A percentile compares a stretch with the other conserved stretches of the same genome.
phyloP scores from a whole-genome alignment of 108 stramenopile species.

The Bacterosira constricta region DNA sequence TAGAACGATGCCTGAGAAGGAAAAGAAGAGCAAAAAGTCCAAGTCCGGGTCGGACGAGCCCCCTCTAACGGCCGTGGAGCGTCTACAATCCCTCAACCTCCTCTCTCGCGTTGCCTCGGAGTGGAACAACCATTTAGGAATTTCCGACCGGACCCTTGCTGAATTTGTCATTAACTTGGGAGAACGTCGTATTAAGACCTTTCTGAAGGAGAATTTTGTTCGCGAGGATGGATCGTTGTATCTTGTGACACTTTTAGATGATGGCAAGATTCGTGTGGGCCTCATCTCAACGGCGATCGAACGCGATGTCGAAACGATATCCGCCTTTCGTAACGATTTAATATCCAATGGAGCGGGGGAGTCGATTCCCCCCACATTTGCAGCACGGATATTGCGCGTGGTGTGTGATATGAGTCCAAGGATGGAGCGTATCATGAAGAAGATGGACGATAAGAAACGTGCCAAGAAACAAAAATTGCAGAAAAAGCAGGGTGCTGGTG shows the following conservation, averaged over 20 bases:
- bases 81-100: conserved; percentile 90
- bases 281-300: conserved; percentile 30
- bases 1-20: neutral
- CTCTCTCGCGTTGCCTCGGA: conserved; percentile 88
- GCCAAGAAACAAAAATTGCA: conserved; percentile 13
- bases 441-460: conserved; percentile 50
- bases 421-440: conserved; percentile 56
- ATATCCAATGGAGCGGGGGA: conserved; percentile 74
- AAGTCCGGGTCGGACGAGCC: conserved; percentile 4
- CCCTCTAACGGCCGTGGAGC: conserved; percentile 85
- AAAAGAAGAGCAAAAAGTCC: conserved; percentile 10
- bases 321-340: conserved; percentile 50
- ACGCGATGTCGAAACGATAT: conserved; percentile 29
- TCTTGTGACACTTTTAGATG: neutral
- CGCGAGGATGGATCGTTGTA: conserved; percentile 17
- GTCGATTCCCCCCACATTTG: conserved; percentile 59
- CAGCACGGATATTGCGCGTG: conserved; percentile 60
- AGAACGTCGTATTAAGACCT: conserved; percentile 64
- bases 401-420: conserved; percentile 70
- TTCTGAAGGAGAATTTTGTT: conserved; percentile 24
- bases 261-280: conserved; percentile 13
- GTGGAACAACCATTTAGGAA: conserved; percentile 83
- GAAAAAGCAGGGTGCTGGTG: neutral
- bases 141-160: conserved; percentile 92
- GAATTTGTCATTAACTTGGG: conserved; percentile 96